Conservation (phyloP, 495 filamentous ascomycete species). For the Neurospora intermedia region DNA sequence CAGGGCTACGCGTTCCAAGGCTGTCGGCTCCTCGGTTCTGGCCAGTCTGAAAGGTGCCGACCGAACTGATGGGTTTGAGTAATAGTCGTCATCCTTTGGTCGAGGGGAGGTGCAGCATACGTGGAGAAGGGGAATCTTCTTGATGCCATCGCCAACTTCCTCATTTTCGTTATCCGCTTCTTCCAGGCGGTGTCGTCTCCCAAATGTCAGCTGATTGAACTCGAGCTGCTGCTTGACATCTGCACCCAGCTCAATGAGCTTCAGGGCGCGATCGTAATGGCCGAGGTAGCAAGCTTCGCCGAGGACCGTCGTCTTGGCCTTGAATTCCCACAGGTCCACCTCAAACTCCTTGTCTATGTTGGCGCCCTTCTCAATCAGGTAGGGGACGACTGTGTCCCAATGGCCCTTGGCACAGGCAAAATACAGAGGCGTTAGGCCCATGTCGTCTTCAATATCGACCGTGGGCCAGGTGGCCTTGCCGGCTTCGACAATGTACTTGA, state of each 20-base stretch:
- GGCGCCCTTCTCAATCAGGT: constrained; percentile 1
- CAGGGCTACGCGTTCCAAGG: background rate
- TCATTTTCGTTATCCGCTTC: background rate
- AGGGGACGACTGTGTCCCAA: constrained; percentile 1
- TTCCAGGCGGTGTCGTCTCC: background rate
- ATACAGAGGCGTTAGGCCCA: constrained; percentile 4
- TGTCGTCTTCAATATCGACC: constrained; percentile 1
- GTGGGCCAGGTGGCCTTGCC: background rate
- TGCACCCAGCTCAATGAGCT: constrained; percentile 8
- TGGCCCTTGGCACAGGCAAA: background rate
- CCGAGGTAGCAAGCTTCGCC: constrained; percentile 8
- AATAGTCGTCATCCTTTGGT: background rate
- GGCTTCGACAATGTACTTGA: background rate
- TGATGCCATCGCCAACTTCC: background rate
- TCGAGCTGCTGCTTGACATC: background rate
- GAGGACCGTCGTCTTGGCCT: constrained; percentile 1
- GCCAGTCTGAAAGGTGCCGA: background rate
- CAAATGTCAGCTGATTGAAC: background rate
- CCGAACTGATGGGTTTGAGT: background rate
- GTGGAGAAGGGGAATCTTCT: background rate
- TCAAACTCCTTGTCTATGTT: background rate
- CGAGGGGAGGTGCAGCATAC: background rate
- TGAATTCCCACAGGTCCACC: background rate
- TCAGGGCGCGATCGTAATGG: constrained; percentile 1
- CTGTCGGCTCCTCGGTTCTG: background rate